Conservation (phyloP, 495 filamentous ascomycete genomes). For the Penicillium nucicola region DNA sequence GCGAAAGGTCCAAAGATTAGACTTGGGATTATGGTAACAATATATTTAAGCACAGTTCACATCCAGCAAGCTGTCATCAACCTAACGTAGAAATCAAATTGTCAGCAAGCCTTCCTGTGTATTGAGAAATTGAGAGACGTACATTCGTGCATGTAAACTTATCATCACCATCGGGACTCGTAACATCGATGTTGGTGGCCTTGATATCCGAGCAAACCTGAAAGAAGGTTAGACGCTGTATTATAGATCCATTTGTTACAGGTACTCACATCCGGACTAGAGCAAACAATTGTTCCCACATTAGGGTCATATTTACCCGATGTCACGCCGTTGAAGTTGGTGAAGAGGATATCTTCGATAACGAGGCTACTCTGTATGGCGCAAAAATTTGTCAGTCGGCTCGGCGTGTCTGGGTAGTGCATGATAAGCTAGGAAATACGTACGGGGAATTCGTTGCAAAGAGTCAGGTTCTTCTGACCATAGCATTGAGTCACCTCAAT, state of each 20-base stretch:
- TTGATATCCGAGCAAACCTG: constrained; percentile 53
- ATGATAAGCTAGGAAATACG: constrained; percentile 1
- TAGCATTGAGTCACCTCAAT: constrained; percentile 68
- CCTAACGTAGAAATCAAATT: constrained; percentile 11
- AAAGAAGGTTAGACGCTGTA: not conserved
- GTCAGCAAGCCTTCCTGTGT: not conserved
- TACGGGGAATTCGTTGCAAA: constrained; percentile 57
- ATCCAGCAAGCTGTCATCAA: constrained; percentile 36
- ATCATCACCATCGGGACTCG: constrained; percentile 47
- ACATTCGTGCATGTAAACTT: constrained; percentile 55
- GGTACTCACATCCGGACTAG: constrained; percentile 41
- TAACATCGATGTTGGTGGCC: constrained; percentile 48
- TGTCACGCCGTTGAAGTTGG: constrained; percentile 53
- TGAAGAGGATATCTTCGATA: constrained; percentile 54
- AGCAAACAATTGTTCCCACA: constrained; percentile 56
- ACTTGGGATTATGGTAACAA: no score
- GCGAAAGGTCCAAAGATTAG: no score
- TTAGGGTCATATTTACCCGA: constrained; percentile 48
- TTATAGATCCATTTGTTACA: no score
- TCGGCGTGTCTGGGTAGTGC: not conserved
- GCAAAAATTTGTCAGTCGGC: not conserved
- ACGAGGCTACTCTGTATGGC: constrained; percentile 46
- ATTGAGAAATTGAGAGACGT: constrained; percentile 3
- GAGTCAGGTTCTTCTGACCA: constrained; percentile 58
- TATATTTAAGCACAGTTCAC: constrained; percentile 33